Evolutionary conservation across 176 grass and related monocot genomes (phyloP), one percentile per base, ranked within the genome.

Genomic region (Aegilops tauschii): DNA sequence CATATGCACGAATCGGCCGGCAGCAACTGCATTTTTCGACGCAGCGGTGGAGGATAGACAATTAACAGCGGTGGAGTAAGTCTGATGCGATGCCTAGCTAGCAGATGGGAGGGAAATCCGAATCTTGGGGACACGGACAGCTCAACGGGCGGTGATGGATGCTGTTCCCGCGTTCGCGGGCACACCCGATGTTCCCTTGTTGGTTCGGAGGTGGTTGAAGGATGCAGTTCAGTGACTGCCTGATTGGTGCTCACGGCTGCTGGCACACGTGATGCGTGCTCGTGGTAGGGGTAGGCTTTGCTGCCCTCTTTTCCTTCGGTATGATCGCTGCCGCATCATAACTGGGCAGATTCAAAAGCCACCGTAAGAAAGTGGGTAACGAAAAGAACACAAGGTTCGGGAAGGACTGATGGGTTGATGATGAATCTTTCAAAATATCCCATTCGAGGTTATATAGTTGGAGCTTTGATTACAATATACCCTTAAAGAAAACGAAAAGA

Each of bases 61-160:
- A 31, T 66, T 66, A 8, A 66, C 3, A 9, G 10, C 39, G 39
- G 39, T 8, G 39, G 34, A 20, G 4, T 66, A 8, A 66, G 11
- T 1, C 3, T 4, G 44, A 47, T 47, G 44, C 10, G 42, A 45
- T 45, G 42, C 42, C 42, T 45, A 12, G 42, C 11, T 72, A 78
- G 63, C 49, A 25, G 56, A 21, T 52, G 28, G 16, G 28, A 56
- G 34, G 8, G 8, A 68, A 28, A 86, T 61, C 23, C 23, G 23
- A 25, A 25, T 25, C 34, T 34, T 0, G 45, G 25, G 40, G 72
- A 90, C 37, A 45, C 6, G 3, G 88, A 86, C 72, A 71, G 70
- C 84, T 90, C 73, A 78, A 49, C 63, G 64, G 50, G 27, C 42
- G 31, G 44, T 40, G 65, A 63, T 28, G 49, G 49, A 56, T 56